phyloP scores from a whole-genome alignment of 345 rosid genomes.

The Melaleuca quinquenervia region DNA sequence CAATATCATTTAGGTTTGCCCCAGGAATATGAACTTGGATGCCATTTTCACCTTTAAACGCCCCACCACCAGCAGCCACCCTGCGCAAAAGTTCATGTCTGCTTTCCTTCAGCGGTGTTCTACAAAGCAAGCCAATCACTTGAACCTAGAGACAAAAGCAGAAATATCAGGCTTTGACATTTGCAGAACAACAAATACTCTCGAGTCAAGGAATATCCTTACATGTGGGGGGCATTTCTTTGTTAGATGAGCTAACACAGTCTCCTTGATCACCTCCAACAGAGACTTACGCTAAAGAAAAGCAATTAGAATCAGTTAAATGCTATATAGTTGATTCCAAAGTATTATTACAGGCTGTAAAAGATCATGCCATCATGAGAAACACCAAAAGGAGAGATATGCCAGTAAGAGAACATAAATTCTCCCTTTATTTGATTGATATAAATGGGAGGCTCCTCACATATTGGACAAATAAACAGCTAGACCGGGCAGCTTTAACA shows the following conservation, averaged over 20 bases:
- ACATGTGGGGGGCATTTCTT: slow-evolving; percentile 88
- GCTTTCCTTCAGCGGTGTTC: slow-evolving; percentile 83
- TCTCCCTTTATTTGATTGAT: background rate
- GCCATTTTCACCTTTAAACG: slow-evolving; percentile 56
- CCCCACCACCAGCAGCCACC: slow-evolving; percentile 97
- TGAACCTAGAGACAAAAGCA: slow-evolving; percentile 43
- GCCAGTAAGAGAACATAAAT: background rate
- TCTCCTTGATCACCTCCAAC: slow-evolving; percentile 83
- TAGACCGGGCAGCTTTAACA: background rate
- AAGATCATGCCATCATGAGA: background rate
- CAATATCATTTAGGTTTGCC: slow-evolving; percentile 79
- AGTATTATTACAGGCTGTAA: background rate
- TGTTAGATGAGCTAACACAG: slow-evolving; percentile 74
- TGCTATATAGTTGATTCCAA: background rate
- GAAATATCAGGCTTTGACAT: background rate
- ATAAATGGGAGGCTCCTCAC: background rate
- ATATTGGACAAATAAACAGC: background rate
- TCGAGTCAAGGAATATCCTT: slow-evolving; percentile 10
- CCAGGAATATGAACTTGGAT: slow-evolving; percentile 80
- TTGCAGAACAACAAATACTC: background rate
- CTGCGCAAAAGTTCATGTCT: slow-evolving; percentile 83
- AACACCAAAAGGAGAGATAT: background rate
- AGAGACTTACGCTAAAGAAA: slow-evolving; percentile 59
- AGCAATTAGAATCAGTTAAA: slow-evolving; percentile 3
- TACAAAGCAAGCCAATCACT: slow-evolving; percentile 88